phyloP scores from a whole-genome alignment of 768 basidiomycete species.

The Roridomyces roridus region DNA sequence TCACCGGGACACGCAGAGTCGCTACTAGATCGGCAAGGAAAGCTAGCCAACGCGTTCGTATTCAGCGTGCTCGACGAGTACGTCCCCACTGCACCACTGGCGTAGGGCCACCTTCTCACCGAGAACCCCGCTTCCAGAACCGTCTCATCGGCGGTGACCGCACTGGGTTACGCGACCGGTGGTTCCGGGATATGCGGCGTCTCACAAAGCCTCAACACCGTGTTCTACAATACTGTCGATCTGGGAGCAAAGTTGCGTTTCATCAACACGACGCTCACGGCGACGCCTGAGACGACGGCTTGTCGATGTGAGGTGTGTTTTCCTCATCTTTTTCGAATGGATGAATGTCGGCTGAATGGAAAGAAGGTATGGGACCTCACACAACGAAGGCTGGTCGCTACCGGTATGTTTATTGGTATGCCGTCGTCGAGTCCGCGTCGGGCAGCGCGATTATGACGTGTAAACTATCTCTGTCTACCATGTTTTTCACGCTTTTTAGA shows the following conservation, averaged over 20 bases:
- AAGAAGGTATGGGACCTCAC: constrained; percentile 22
- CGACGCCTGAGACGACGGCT: constrained; percentile 30
- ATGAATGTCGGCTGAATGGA: background rate
- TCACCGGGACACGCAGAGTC: constrained; percentile 38
- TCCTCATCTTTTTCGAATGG: background rate
- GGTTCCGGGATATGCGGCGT: constrained; percentile 39
- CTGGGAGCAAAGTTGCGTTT: constrained; percentile 52
- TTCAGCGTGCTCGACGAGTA: constrained; percentile 56
- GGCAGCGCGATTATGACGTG: too few species aligned
- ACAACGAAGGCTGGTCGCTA: constrained; percentile 13
- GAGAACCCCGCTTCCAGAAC: constrained; percentile 37
- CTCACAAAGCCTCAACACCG: constrained; percentile 50
- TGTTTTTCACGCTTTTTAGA: too few species aligned
- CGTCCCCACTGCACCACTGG: too few species aligned
- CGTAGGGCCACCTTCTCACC: too few species aligned
- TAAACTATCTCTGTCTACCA: too few species aligned
- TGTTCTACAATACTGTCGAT: constrained; percentile 50
- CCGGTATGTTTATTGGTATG: constrained; percentile 13
- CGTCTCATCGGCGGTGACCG: constrained; percentile 44
- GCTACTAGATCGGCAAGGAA: constrained; percentile 46
- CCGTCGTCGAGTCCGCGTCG: too few species aligned
- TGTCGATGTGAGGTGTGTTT: constrained; percentile 47
- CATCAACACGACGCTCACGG: constrained; percentile 43
- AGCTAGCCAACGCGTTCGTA: constrained; percentile 48
- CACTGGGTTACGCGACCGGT: constrained; percentile 40